Evolutionary conservation across 345 rosid species (phyloP).

Genomic region (Eucalyptus cloeziana): DNA sequence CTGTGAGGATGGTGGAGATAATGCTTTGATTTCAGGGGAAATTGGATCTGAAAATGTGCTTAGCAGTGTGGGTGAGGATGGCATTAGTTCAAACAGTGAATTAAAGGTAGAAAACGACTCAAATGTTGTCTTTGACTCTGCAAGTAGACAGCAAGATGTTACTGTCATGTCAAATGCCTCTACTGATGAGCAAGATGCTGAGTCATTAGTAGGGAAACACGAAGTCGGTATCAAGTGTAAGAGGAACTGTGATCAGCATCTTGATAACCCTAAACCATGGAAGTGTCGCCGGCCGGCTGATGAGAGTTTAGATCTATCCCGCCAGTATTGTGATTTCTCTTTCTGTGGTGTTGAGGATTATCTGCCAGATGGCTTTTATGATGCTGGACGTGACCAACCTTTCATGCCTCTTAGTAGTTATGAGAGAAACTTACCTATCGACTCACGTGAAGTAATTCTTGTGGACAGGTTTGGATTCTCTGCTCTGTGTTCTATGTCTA

Average conservation of each 20-base stretch:
- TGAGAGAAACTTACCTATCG: constrained; percentile 49
- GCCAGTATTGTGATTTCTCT: constrained; percentile 57
- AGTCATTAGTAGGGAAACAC: constrained; percentile 24
- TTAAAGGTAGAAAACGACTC: constrained; percentile 11
- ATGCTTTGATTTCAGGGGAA: constrained; percentile 13
- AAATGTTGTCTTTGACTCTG: constrained; percentile 8
- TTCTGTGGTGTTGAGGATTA: constrained; percentile 67
- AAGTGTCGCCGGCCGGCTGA: constrained; percentile 46
- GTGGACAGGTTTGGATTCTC: constrained; percentile 59
- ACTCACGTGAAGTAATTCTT: constrained; percentile 94
- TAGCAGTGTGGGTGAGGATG: constrained; percentile 25
- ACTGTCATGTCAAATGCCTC: constrained; percentile 25
- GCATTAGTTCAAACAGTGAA: constrained; percentile 13
- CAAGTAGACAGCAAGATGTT: constrained; percentile 11
- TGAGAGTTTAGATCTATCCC: constrained; percentile 30
- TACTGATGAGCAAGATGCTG: constrained; percentile 29
- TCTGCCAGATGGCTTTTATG: constrained; percentile 90
- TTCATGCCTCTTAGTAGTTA: constrained; percentile 55
- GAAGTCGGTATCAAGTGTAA: constrained; percentile 36
- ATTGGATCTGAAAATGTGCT: constrained; percentile 18
- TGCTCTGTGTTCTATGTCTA: background rate
- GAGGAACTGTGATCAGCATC: constrained; percentile 60
- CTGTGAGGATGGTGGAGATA: constrained; percentile 28
- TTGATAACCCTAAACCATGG: constrained; percentile 87
- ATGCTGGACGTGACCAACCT: constrained; percentile 95